Conservation (phyloP, 2,329 filamentous ascomycete species). For the Coniella vitis region DNA sequence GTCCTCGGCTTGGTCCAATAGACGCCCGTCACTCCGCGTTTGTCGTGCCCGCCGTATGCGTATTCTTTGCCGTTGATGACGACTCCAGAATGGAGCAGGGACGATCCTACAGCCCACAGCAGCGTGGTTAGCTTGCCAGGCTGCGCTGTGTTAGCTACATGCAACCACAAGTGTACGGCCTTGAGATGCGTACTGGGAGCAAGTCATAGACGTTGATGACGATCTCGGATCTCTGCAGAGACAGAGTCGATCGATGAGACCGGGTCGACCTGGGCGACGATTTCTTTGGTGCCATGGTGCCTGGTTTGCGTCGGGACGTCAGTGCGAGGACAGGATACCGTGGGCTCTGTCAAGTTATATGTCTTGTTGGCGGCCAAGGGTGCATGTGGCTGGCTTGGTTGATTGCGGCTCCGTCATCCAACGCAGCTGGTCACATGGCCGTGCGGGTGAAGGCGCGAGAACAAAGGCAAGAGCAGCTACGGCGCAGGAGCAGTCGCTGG, state of each 20-base stretch:
- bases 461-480: neutral
- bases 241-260: conserved; percentile 58
- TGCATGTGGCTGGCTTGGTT: neutral
- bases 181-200: conserved; percentile 50
- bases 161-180: neutral
- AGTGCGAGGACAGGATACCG: neutral
- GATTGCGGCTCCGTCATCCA: conserved; percentile 2
- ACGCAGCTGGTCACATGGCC: neutral
- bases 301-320: neutral
- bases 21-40: conserved; percentile 64
- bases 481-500: neutral
- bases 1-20: conserved; percentile 72
- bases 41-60: conserved; percentile 76
- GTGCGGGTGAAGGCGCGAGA: neutral
- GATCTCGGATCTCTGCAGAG: conserved; percentile 65
- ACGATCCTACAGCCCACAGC: conserved; percentile 71
- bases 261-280: conserved; percentile 29
- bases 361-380: neutral
- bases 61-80: conserved; percentile 77
- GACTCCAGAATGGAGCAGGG: conserved; percentile 75
- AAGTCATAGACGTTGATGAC: conserved; percentile 74
- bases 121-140: conserved; percentile 68
- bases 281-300: conserved; percentile 38
- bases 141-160: conserved; percentile 30
- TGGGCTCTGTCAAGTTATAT: neutral